A percentile compares a stretch with the other conserved stretches of the same genome.
These are phyloP conservation scores for Penicillium sp. DNA, from an alignment of 2,329 filamentous ascomycete genomes.

Conservation along the genomic window DNA sequence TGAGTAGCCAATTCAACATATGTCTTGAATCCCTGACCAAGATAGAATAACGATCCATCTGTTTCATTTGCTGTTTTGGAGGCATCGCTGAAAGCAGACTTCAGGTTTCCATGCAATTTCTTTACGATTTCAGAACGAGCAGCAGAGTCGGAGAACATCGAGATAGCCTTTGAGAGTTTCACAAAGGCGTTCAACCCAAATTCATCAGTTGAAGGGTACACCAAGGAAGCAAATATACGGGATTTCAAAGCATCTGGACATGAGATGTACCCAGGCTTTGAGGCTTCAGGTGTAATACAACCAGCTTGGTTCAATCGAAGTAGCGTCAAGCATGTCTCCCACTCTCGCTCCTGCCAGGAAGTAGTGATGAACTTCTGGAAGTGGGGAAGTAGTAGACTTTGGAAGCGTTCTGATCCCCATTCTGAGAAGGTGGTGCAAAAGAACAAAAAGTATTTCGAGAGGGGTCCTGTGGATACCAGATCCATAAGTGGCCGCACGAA, in stretches of 20 bases:
- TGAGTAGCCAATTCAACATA: slow-evolving; percentile 67
- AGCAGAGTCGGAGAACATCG: slow-evolving; percentile 59
- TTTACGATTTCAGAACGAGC: slow-evolving; percentile 67
- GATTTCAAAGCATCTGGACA: slow-evolving; percentile 63
- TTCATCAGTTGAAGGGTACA: slow-evolving; percentile 56
- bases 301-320: slow-evolving; percentile 56
- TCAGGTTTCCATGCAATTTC: slow-evolving; percentile 65
- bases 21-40: slow-evolving; percentile 71
- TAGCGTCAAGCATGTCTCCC: slow-evolving; percentile 67
- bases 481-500: slow-evolving; percentile 66
- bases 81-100: slow-evolving; percentile 62
- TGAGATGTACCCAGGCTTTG: slow-evolving; percentile 38
- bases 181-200: slow-evolving; percentile 69
- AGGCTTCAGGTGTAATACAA: slow-evolving; percentile 54
- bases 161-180: slow-evolving; percentile 61
- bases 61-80: slow-evolving; percentile 59
- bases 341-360: slow-evolving; percentile 70
- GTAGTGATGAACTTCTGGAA: slow-evolving; percentile 81
- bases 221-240: slow-evolving; percentile 69
- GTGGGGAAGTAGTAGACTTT: slow-evolving; percentile 72
- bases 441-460: slow-evolving; percentile 73
- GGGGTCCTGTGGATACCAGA: slow-evolving; percentile 62
- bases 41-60: slow-evolving; percentile 55
- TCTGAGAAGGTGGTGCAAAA: slow-evolving; percentile 83
- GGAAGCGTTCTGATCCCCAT: slow-evolving; percentile 72